These are phyloP conservation scores for Thamnidium elegans DNA, from an alignment of 192 early-diverging fungal species.

Conservation along the genomic window DNA sequence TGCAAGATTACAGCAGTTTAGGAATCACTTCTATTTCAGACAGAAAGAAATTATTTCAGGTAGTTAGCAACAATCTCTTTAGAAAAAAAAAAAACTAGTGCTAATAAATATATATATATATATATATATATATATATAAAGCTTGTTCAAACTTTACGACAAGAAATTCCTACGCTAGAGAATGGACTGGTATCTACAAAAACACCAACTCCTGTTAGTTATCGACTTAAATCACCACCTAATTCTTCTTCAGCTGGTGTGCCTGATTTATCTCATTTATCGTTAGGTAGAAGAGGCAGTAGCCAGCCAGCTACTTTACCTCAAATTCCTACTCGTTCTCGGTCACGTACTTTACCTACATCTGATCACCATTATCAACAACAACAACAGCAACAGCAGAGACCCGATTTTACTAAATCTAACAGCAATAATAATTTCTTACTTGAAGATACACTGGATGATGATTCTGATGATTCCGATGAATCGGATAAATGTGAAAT, in stretches of 20 bases:
- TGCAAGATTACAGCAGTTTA: slow-evolving; percentile 66
- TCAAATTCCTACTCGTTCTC: slow-evolving; percentile 14
- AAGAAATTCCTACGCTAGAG: slow-evolving; percentile 35
- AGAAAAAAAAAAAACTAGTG: not conserved
- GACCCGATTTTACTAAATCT: slow-evolving; percentile 13
- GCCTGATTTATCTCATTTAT: slow-evolving; percentile 7
- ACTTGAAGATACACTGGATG: slow-evolving; percentile 1
- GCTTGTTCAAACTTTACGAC: slow-evolving; percentile 38
- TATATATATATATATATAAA: too few species aligned
- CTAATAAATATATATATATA: not conserved
- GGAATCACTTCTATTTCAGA: slow-evolving; percentile 60
- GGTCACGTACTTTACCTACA: slow-evolving; percentile 20
- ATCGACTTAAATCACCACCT: slow-evolving; percentile 1
- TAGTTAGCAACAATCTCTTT: not conserved
- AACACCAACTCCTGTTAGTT: not conserved
- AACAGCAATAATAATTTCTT: slow-evolving; percentile 3
- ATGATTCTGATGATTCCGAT: slow-evolving; percentile 21
- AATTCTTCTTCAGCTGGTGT: slow-evolving; percentile 2
- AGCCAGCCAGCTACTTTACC: not conserved
- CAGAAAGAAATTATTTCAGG: slow-evolving; percentile 53
- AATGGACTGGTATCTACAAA: slow-evolving; percentile 36
- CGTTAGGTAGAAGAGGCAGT: slow-evolving; percentile 1
- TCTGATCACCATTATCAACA: not conserved
- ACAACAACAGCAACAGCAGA: not conserved
- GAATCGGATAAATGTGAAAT: slow-evolving; percentile 17